Base-by-base conservation (phyloP, 2,329 filamentous ascomycete genomes). In the Xylariaceae sp. region DNA sequence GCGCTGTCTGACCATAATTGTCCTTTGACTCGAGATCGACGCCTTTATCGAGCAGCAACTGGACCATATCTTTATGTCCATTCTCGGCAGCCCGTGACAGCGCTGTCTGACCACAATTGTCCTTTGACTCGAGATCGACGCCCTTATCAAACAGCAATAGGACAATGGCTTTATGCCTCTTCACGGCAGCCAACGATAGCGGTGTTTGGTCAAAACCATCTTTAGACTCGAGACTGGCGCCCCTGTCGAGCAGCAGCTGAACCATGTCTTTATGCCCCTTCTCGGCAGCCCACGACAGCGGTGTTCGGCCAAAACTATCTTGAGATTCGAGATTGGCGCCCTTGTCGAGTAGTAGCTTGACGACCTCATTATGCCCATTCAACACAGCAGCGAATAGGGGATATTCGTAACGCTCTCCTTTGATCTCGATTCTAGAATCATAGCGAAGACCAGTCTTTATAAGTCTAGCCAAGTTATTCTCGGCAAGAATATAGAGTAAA, bases 401-500 rank as follows among this genome's bases (percentile, higher is more conserved):
- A 20, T 40, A 46, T 8, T 0, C 14, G 19, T 41, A 16, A 34
- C 37, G 43, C n/a, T 40, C 36, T 22, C 14, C 21, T 27, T 40
- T 3, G 20, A 4, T 34, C 14, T 37, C 3, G 12, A 38, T 17
- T 29, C 37, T 4, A 10, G 16, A 16, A 11, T 40, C 25, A 16
- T 46, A 1, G 2, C 5, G 11, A 37, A 6, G 12, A 0, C 29
- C 21, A 21, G 8, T 25, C 6, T 40, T 10, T 43, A 49, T 47
- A 8, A 49, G 40, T 8, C 21, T 38, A 23, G 37, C 36, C 4
- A 47, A 35, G 27, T 44, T 41, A 10, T 47, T 44, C 3, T 49
- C 36, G 4, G 44, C 44, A 27, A 47, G 33, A 35, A 49, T 49
- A 2, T 49, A 49, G 8, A 12, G n/a, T n/a, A 49, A 12, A 35